These are phyloP conservation scores for Yamagishiella unicocca DNA, from an alignment of 139 green algal genomes.

Conservation along the genomic window DNA sequence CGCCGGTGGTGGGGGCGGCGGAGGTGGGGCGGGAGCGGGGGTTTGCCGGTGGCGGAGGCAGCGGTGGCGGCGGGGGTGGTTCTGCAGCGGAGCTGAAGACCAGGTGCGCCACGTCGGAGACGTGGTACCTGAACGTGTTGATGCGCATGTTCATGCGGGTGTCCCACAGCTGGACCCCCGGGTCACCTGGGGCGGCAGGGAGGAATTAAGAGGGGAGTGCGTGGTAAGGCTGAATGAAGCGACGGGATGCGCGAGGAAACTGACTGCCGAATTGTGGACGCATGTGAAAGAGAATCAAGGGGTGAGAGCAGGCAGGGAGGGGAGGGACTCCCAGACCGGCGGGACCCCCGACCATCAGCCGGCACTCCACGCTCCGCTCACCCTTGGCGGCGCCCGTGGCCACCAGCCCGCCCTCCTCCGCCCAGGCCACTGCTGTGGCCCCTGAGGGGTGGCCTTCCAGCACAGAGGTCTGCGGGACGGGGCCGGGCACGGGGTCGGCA, in stretches of 20 bases:
- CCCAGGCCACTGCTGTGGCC: conserved; percentile 1
- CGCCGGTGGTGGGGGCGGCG: background rate
- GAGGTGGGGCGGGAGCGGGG: background rate
- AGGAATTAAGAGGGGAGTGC: too few relatives aligned
- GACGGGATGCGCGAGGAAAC: too few relatives aligned
- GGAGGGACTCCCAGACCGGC: too few relatives aligned
- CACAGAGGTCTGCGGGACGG: background rate
- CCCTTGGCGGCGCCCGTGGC: background rate
- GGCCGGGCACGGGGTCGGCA: background rate
- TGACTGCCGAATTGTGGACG: too few relatives aligned
- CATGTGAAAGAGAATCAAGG: too few relatives aligned
- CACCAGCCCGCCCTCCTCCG: background rate
- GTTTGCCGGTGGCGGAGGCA: background rate
- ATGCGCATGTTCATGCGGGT: background rate
- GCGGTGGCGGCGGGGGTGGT: background rate
- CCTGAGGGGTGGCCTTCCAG: conserved; percentile 15
- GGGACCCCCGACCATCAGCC: too few relatives aligned
- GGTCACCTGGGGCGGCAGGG: background rate
- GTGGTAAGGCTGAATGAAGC: too few relatives aligned
- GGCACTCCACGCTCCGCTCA: too few relatives aligned
- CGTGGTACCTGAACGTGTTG: conserved; percentile 27
- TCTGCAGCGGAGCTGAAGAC: background rate
- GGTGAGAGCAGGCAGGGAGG: too few relatives aligned
- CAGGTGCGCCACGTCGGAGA: conserved; percentile 17
- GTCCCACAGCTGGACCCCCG: conserved; percentile 22